Evolutionary conservation across 768 basidiomycete genomes (phyloP).

Genomic region (Rhizopogon vulgaris): DNA sequence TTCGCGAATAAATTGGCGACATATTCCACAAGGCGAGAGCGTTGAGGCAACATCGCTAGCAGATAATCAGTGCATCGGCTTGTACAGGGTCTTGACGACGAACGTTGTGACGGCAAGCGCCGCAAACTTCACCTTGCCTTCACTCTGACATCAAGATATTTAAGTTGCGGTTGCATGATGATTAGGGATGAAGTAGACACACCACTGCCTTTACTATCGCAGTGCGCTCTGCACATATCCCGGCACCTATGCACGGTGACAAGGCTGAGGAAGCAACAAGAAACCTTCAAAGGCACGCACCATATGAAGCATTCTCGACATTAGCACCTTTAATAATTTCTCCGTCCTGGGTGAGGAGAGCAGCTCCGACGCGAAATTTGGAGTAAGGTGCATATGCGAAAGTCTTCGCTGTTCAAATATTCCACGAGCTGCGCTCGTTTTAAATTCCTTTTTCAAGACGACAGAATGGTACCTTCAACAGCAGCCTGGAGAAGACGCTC

Average conservation of each 20-base stretch:
- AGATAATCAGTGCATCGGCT: not conserved
- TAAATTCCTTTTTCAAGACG: not conserved
- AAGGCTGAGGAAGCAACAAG: not conserved
- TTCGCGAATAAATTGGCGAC: slow-evolving; percentile 86
- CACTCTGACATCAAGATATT: slow-evolving; percentile 48
- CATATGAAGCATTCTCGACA: slow-evolving; percentile 91
- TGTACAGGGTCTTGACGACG: slow-evolving; percentile 16
- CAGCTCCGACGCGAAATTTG: slow-evolving; percentile 89
- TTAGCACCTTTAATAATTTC: slow-evolving; percentile 80
- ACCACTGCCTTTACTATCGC: slow-evolving; percentile 94
- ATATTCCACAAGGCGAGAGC: slow-evolving; percentile 89
- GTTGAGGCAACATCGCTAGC: slow-evolving; percentile 60
- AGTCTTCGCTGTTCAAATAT: slow-evolving; percentile 50
- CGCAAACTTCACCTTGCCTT: slow-evolving; percentile 62
- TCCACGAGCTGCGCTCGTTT: slow-evolving; percentile 3
- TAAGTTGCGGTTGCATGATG: not conserved
- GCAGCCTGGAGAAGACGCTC: slow-evolving; percentile 49
- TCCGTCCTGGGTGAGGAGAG: slow-evolving; percentile 66
- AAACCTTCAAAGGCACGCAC: slow-evolving; percentile 34
- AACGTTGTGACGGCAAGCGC: slow-evolving; percentile 81
- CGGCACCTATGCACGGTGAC: slow-evolving; percentile 48
- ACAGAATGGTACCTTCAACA: slow-evolving; percentile 42
- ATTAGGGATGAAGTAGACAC: slow-evolving; percentile 23
- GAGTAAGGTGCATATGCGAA: slow-evolving; percentile 81
- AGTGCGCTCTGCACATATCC: slow-evolving; percentile 93